Evolutionary conservation across 2,329 filamentous ascomycete genomes (phyloP), one percentile per base, ranked within the genome.

Genomic region (Calonectria pseudoreteaudii): DNA sequence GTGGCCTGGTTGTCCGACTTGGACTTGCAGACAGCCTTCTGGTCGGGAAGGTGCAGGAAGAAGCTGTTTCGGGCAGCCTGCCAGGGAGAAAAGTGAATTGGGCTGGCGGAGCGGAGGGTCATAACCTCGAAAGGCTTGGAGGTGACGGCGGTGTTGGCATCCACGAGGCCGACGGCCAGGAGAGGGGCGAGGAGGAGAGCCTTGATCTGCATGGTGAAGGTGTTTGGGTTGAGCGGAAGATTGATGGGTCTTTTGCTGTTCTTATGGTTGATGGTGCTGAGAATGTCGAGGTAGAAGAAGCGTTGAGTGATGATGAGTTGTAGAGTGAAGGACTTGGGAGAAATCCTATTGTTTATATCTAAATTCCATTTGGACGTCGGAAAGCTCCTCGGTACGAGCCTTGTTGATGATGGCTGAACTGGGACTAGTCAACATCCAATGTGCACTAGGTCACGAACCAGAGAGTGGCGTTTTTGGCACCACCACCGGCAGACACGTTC

Each of bases 1-100:
- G 86, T 89, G 58, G 90, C 90, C 44, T 78, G 81, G 74, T 86
- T 82, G 49, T 83, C 77, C 26, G 80, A 74, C 50, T 80, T 79
- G 49, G 83, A 81, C 77, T 86, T 82, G 83, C 91, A 93, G 30
- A 82, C 82, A 58, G 90, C 89, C 76, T 86, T 84, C 80, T 90
- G 87, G 23, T 81, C 77, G 7, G 83, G 76, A 38, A 87, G 80
- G 67, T 86, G 83, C 74, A 90, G 80, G 70, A 86, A 84, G 73
- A 93, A 75, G 77, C 83, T 83, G 79, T 82, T 82, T 67, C 82
- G 74, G 10, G 84, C 80, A 38, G 91, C 91, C 74, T 86, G 85
- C 79, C 90, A 81, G 44, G 69, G 56, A 30, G 81, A 77, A 76
- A 87, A 87, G 77, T 92, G 90, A 30, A 92, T 84, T 2, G 78